Evolutionary conservation across 2,329 filamentous ascomycete species (phyloP).

Genomic region (Exophiala sideris): DNA sequence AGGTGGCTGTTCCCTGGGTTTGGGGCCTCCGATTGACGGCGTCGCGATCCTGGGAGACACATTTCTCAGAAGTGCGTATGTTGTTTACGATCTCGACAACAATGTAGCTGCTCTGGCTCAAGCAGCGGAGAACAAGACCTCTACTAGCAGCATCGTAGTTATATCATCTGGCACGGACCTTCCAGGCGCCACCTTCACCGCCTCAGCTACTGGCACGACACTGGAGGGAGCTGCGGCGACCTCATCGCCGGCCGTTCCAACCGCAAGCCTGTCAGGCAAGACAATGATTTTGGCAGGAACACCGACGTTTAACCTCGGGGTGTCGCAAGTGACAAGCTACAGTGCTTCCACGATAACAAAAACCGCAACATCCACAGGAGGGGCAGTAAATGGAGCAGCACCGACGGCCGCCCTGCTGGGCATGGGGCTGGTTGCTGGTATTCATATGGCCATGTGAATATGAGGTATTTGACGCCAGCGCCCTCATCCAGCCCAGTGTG

Average conservation of each 20-base stretch:
- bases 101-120: conserved; percentile 67
- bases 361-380: conserved; percentile 4
- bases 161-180: conserved; percentile 17
- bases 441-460: conserved; percentile 8
- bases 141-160: conserved; percentile 14
- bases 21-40: conserved; percentile 55
- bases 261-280: conserved; percentile 5
- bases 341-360: not conserved
- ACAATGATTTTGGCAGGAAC: conserved; percentile 16
- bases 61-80: conserved; percentile 69
- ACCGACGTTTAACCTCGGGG: conserved; percentile 20
- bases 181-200: conserved; percentile 15
- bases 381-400: conserved; percentile 6
- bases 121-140: conserved; percentile 12
- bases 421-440: conserved; percentile 16
- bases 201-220: conserved; percentile 16
- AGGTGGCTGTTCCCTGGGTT: conserved; percentile 63
- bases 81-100: conserved; percentile 70
- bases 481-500: not conserved
- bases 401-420: conserved; percentile 18
- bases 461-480: not conserved
- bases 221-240: conserved; percentile 1
- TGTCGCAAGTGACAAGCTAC: conserved; percentile 1
- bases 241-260: conserved; percentile 5
- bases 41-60: conserved; percentile 68